Percentiles rank a stretch among this genome's conserved stretches.
Evolutionary conservation across 169 alveolate species (phyloP).

Genomic region (Eimeria sp.): DNA sequence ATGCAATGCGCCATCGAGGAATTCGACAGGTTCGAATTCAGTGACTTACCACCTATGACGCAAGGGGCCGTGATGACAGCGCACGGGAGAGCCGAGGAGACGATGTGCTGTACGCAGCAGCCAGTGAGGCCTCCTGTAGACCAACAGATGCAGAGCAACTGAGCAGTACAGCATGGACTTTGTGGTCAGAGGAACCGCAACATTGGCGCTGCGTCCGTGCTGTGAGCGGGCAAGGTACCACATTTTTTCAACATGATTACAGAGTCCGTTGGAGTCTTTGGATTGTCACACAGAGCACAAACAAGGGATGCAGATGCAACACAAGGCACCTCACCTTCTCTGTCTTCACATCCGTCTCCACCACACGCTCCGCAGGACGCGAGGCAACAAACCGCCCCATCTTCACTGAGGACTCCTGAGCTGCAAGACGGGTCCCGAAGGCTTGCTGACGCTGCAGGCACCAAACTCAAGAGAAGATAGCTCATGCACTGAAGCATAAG

Average conservation of each 20-base stretch:
- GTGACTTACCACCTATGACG: constrained; percentile 15
- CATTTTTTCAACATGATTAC: neutral
- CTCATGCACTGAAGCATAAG: neutral
- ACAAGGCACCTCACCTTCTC: constrained; percentile 29
- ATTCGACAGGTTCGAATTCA: no score
- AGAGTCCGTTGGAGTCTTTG: no score
- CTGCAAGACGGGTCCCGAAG: constrained; percentile 71
- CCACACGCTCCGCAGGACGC: constrained; percentile 69
- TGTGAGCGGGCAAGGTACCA: neutral
- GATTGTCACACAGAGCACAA: no score
- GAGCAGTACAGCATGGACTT: neutral
- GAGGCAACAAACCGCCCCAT: constrained; percentile 13
- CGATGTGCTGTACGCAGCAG: constrained; percentile 47
- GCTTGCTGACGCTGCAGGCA: constrained; percentile 56
- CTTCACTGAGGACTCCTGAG: constrained; percentile 62
- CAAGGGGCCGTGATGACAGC: constrained; percentile 63
- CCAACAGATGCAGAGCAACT: neutral
- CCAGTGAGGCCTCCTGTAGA: constrained; percentile 57
- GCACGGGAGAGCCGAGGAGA: constrained; percentile 61
- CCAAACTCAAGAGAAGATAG: neutral
- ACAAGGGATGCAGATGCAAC: neutral
- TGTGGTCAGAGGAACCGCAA: neutral
- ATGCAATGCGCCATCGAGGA: no score
- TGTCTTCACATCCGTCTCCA: constrained; percentile 60
- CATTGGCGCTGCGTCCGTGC: neutral